Conservation (phyloP, 2,329 filamentous ascomycete genomes). For the Cucurbitaria berberidis region DNA sequence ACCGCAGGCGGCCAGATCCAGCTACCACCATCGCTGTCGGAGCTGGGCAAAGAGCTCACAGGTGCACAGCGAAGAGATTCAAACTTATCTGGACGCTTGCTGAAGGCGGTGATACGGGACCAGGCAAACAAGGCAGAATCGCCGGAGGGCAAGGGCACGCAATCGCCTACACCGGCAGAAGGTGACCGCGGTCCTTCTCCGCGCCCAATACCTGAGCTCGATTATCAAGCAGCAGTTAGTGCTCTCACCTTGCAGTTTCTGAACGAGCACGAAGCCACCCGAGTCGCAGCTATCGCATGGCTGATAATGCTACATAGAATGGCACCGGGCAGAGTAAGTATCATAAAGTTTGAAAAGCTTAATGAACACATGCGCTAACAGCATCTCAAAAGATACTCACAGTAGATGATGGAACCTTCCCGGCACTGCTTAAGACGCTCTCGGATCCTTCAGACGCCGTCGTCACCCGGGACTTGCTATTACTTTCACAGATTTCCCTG, state of each 20-base stretch:
- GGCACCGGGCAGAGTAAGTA: conserved; percentile 80
- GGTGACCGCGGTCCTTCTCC: conserved; percentile 52
- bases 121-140: conserved; percentile 36
- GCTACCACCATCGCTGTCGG: conserved; percentile 49
- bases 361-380: neutral
- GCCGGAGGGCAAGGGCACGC: conserved; percentile 35
- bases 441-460: conserved; percentile 96
- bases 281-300: conserved; percentile 93
- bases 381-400: conserved; percentile 63
- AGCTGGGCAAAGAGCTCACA: conserved; percentile 52
- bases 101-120: conserved; percentile 46
- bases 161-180: conserved; percentile 53
- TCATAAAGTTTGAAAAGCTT: neutral
- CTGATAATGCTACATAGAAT: conserved; percentile 97
- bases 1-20: conserved; percentile 51
- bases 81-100: conserved; percentile 44
- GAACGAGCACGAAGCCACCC: conserved; percentile 94
- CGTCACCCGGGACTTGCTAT: conserved; percentile 89
- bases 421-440: conserved; percentile 91
- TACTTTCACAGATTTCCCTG: conserved; percentile 93
- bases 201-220: conserved; percentile 69
- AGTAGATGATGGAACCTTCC: conserved; percentile 97
- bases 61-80: conserved; percentile 46
- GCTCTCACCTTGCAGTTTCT: conserved; percentile 92
- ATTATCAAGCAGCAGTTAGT: conserved; percentile 93